Percentiles rank a stretch among this genome's conserved stretches.
Conservation (phyloP, 495 filamentous ascomycete species). For the Hyaloscypha hepaticicola region DNA sequence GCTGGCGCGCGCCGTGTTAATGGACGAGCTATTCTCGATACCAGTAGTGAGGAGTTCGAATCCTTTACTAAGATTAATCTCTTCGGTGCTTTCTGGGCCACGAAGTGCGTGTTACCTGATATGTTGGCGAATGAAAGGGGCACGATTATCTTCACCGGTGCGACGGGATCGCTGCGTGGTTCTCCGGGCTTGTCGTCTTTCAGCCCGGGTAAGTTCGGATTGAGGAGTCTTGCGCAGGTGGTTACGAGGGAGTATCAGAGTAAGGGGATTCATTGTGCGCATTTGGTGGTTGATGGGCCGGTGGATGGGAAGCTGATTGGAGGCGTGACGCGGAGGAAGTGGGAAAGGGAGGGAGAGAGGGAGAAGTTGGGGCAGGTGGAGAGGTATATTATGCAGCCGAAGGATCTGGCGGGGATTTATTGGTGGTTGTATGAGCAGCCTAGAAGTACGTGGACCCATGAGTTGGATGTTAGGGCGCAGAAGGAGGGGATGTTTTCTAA, state of each 20-base stretch:
- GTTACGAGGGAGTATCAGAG: conserved; percentile 35
- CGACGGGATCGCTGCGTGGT: conserved; percentile 34
- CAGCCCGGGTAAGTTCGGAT: conserved; percentile 37
- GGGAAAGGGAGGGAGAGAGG: conserved; percentile 28
- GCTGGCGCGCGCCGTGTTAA: conserved; percentile 34
- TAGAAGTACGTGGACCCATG: conserved; percentile 62
- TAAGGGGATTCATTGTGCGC: conserved; percentile 33
- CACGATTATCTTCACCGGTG: conserved; percentile 37
- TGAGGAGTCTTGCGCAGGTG: conserved; percentile 34
- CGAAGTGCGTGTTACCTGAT: conserved; percentile 35
- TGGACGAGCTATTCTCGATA: conserved; percentile 33
- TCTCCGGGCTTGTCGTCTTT: conserved; percentile 33
- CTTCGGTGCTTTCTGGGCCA: conserved; percentile 35
- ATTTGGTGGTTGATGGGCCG: conserved; percentile 37
- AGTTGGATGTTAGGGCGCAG: conserved; percentile 68
- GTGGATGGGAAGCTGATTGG: conserved; percentile 46
- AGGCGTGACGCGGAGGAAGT: conserved; percentile 39
- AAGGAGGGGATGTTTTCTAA: conserved; percentile 51
- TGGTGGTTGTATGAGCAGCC: conserved; percentile 74
- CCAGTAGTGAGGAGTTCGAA: conserved; percentile 35
- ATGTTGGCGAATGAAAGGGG: conserved; percentile 31
- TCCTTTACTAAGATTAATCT: conserved; percentile 36
- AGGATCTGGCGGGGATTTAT: conserved; percentile 71
- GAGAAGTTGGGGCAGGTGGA: conserved; percentile 33
- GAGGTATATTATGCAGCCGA: conserved; percentile 35